Conservation (phyloP, 2,329 filamentous ascomycete species). For the Colletotrichum sansevieriae region DNA sequence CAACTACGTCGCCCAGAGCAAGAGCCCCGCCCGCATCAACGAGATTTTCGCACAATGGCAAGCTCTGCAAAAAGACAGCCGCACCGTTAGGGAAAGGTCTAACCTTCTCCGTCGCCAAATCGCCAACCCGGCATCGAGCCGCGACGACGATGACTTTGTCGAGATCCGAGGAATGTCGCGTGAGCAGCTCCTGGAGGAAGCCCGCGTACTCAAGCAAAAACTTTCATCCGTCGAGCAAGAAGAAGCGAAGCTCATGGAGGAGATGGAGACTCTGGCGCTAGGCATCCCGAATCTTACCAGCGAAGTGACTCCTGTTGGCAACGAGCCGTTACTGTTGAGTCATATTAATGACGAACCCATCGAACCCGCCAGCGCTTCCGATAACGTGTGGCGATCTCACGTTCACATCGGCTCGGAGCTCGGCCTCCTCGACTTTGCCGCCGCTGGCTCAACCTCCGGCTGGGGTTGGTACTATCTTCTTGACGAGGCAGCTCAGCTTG, state of each 20-base stretch:
- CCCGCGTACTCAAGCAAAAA: slow-evolving; percentile 72
- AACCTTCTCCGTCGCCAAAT: slow-evolving; percentile 73
- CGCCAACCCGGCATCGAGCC: slow-evolving; percentile 63
- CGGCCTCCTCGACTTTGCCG: slow-evolving; percentile 90
- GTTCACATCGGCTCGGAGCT: slow-evolving; percentile 88
- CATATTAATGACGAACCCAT: slow-evolving; percentile 82
- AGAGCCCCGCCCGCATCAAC: slow-evolving; percentile 68
- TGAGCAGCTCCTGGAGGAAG: slow-evolving; percentile 72
- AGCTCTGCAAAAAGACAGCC: slow-evolving; percentile 70
- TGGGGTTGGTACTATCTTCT: slow-evolving; percentile 99
- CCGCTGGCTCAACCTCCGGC: slow-evolving; percentile 83
- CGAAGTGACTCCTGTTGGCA: slow-evolving; percentile 78
- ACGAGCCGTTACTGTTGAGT: slow-evolving; percentile 73
- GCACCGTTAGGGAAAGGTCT: slow-evolving; percentile 73
- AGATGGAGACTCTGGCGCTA: slow-evolving; percentile 81
- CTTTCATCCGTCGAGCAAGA: slow-evolving; percentile 71
- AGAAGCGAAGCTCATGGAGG: slow-evolving; percentile 69
- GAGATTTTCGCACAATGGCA: slow-evolving; percentile 70
- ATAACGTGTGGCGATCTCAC: slow-evolving; percentile 77
- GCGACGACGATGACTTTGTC: slow-evolving; percentile 55
- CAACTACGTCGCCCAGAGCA: slow-evolving; percentile 77
- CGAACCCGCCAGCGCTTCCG: slow-evolving; percentile 50
- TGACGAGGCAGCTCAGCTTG: slow-evolving; percentile 92
- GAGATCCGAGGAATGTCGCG: slow-evolving; percentile 55
- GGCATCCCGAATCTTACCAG: slow-evolving; percentile 90